phyloP scores from a whole-genome alignment of 176 grass and related monocot species.

The Carex pumila region DNA sequence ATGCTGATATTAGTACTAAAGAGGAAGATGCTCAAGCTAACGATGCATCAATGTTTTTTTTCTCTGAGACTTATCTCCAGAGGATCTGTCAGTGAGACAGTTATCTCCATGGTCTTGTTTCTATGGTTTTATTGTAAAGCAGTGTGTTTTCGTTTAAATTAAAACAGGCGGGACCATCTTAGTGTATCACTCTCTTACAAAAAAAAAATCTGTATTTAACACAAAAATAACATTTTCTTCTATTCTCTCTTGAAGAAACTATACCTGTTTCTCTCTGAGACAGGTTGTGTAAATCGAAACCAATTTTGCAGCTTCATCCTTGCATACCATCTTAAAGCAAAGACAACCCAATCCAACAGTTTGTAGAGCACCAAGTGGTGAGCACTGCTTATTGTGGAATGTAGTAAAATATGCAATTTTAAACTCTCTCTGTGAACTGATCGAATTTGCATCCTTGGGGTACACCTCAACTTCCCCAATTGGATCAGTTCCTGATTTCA shows the following conservation, averaged over 20 bases:
- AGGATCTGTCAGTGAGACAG: too few species aligned
- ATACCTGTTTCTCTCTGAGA: slow-evolving; percentile 92
- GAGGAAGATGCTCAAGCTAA: too few species aligned
- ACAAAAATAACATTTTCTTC: slow-evolving; percentile 8
- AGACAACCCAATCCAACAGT: slow-evolving; percentile 39
- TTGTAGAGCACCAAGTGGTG: slow-evolving; percentile 77
- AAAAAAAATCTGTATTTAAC: neutral
- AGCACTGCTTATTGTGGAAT: slow-evolving; percentile 72
- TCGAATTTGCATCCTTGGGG: slow-evolving; percentile 40
- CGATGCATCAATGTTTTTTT: too few species aligned
- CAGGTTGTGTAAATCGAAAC: slow-evolving; percentile 64
- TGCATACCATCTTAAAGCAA: slow-evolving; percentile 77
- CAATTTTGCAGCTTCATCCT: slow-evolving; percentile 44
- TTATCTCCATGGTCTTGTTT: too few species aligned
- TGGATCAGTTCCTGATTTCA: slow-evolving; percentile 31
- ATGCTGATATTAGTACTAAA: too few species aligned
- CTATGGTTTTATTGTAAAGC: neutral
- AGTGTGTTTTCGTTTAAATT: neutral
- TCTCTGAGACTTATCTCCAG: too few species aligned
- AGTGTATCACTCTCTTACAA: neutral
- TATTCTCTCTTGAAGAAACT: slow-evolving; percentile 35
- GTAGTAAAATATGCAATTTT: slow-evolving; percentile 64
- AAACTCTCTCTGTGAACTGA: slow-evolving; percentile 58
- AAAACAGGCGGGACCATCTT: neutral
- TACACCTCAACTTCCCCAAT: slow-evolving; percentile 72